Evolutionary conservation across 495 filamentous ascomycete species (phyloP).

Genomic region (Jackrogersella minutella): DNA sequence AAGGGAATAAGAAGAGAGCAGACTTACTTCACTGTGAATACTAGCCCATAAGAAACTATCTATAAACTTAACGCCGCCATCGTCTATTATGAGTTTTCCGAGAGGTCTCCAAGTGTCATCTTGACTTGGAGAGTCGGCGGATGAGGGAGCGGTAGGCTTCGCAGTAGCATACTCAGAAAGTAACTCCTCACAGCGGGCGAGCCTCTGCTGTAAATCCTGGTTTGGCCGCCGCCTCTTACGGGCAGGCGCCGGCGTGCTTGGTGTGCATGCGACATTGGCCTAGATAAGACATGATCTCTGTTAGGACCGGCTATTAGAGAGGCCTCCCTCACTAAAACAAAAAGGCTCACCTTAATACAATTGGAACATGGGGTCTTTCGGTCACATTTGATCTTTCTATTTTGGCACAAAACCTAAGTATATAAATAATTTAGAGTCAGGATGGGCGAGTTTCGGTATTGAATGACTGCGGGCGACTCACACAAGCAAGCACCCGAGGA

Average conservation of each 20-base stretch:
- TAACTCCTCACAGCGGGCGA: conserved; percentile 58
- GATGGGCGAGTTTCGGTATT: not conserved
- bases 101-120: conserved; percentile 51
- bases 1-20: not conserved
- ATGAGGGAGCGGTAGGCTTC: conserved; percentile 42
- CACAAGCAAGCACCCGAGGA: conserved; percentile 39
- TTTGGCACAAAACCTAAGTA: conserved; percentile 63
- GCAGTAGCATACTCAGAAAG: conserved; percentile 55
- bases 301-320: conserved; percentile 4
- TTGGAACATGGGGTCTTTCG: conserved; percentile 72
- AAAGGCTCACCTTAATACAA: conserved; percentile 51
- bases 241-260: conserved; percentile 57
- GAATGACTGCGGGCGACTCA: conserved; percentile 19
- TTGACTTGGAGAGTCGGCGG: conserved; percentile 22
- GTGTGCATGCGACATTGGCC: conserved; percentile 56
- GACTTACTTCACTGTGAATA: conserved; percentile 55
- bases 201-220: conserved; percentile 58
- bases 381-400: conserved; percentile 75
- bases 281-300: conserved; percentile 36
- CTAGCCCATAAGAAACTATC: conserved; percentile 53
- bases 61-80: conserved; percentile 55
- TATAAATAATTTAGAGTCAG: conserved; percentile 27
- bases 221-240: conserved; percentile 57
- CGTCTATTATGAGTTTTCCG: conserved; percentile 55
- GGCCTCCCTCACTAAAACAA: not conserved